Evolutionary conservation across 768 basidiomycete genomes (phyloP), one percentile per base, ranked within the genome.

Genomic region (Pisolithus tinctorius): DNA sequence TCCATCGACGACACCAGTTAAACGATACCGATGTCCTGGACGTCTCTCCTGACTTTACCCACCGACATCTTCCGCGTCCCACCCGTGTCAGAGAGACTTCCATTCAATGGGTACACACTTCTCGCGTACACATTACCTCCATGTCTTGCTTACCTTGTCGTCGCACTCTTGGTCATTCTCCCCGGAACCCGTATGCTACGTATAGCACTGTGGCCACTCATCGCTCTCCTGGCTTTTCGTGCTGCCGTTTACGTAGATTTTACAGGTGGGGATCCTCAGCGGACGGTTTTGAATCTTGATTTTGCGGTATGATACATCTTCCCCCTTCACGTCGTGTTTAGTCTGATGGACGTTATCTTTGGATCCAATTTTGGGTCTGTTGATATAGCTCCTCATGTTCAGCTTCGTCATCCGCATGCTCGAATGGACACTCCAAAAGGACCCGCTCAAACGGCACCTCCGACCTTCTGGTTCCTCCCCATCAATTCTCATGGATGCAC

Each of bases 101-200:
- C 77, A 6, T 46, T 79, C 26, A 69, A 66, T 3, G 26, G 55
- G 30, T 34, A 63, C 14, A 63, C 67, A 0, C 70, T 77, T 53
- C 42, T 63, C 39, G 66, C 61, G 17, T 66, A 71, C 50, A 46
- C 77, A 38, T 51, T 75, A 17, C 77, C 76, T 4, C 67, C 73
- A 10, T 17, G 77, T 0, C 45, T 76, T 9, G 68, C 69, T 51
- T 81, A 80, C 61, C 76, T 77, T 63, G 56, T 60, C 11, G 70
- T 72, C n/a, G 80, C 81, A n/a, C 59, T 76, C 31, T 70, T 83
- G 49, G 75, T 78, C 5, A 62, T 77, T 23, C 61, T 71, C 4
- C 77, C 78, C 0, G 60, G 67, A n/a, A 80, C 80, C 0, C 69
- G 69, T 29, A 47, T 57, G 4, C 60, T 75, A 42, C 76, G 80